Evolutionary conservation across 805 yeast genomes (phyloP).

Genomic region (Myxozyma sirexii): DNA sequence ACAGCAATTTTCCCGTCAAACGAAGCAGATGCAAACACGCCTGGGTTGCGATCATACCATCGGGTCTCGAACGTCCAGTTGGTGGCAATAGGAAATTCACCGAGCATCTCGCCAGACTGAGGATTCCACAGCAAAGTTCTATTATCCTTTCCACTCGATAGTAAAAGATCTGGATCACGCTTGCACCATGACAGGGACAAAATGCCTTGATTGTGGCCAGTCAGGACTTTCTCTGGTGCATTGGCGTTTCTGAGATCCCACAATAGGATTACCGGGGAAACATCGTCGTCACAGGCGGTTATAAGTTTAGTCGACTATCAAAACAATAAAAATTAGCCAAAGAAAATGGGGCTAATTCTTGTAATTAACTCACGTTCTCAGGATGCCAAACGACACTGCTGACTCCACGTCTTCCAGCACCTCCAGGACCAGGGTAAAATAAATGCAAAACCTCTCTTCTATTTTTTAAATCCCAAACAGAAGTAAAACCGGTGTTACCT

Average conservation of each 20-base stretch:
- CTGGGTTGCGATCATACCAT: constrained; percentile 89
- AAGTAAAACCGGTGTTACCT: constrained; percentile 79
- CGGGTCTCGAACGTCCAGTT: constrained; percentile 91
- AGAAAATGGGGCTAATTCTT: no score
- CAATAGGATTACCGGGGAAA: constrained; percentile 73
- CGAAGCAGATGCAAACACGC: constrained; percentile 76
- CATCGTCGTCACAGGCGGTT: constrained; percentile 84
- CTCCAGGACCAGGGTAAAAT: constrained; percentile 55
- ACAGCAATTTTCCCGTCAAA: constrained; percentile 43
- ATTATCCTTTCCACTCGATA: constrained; percentile 94
- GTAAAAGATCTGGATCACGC: constrained; percentile 72
- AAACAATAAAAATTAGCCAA: constrained; percentile 17
- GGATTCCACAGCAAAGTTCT: constrained; percentile 92
- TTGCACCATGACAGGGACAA: constrained; percentile 91
- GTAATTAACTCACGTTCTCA: constrained; percentile 27
- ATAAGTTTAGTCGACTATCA: constrained; percentile 77
- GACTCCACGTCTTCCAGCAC: constrained; percentile 62
- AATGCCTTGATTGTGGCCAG: constrained; percentile 86
- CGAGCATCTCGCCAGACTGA: constrained; percentile 65
- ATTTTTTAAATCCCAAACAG: constrained; percentile 91
- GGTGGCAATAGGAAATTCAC: constrained; percentile 87
- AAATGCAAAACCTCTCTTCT: constrained; percentile 87
- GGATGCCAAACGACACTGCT: constrained; percentile 96
- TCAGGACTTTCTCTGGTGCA: constrained; percentile 76
- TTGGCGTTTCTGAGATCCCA: constrained; percentile 96